Base-by-base conservation (phyloP, 129 eudicot genomes). In the Chrysanthemum makinoi region DNA sequence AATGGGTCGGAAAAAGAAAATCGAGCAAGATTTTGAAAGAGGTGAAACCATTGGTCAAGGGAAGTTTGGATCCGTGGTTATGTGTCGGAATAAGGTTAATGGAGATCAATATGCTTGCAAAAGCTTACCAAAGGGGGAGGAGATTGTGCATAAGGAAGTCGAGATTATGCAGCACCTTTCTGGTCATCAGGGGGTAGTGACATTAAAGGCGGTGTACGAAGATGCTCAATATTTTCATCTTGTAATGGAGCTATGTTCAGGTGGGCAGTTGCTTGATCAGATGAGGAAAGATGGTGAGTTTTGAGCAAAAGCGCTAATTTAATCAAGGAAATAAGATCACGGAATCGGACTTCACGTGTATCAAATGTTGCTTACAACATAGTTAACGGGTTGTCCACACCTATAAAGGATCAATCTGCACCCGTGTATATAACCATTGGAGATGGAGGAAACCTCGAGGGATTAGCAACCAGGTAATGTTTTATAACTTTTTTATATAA, bases 401-500 rank as follows among this genome's bases (percentile, higher is more conserved):
- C 97, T 0, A 73, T 86, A 18, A 81, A 35, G 20, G 92, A 91
- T 72, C 84, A 77, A 39, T 91, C 95, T 4, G 97, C 97, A 18
- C 97, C 97, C 7, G 89, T 91, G n/a, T 91, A 88, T 78, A 86
- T 91, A 72, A 88, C 92, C 57, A 91, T 91, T 44, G 95, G 97
- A 47, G 97, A 91, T 77, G 95, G 97, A 43, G 97, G 97, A 77
- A 91, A 91, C 62, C 66, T 83, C 14, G 95, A 91, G 83, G 97
- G 95, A 63, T 73, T 91, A 73, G 95, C 97, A 39, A 88, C 79
- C 80, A 84, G 76, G 97, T 91, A 91, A 83, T 84, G 15, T 26
- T 26, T 49, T 17, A 16, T 22, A 49, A 54, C 56, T 12, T 16
- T 55, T 16, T 11, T 39, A 11, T n/a, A n/a, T n/a, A 16, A 2